A percentile compares a stretch with the other conserved stretches of the same genome.
These are phyloP conservation scores for Yarrowia sp. DNA, from an alignment of 805 yeast species.

Conservation along the genomic window DNA sequence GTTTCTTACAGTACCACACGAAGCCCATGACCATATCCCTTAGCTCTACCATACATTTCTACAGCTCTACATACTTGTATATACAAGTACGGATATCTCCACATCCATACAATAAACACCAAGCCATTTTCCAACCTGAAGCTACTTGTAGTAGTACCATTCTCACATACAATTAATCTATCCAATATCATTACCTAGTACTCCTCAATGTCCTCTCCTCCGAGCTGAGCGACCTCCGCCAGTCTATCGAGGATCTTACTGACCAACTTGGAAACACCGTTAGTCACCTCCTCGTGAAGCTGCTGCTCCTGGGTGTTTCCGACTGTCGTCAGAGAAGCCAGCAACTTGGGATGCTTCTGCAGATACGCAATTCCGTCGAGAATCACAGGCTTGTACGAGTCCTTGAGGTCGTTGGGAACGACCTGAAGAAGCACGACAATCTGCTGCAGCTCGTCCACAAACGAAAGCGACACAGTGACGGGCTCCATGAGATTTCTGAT, in stretches of 20 bases:
- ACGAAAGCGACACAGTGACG: conserved; percentile 49
- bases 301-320: conserved; percentile 64
- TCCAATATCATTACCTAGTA: background rate
- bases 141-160: too few species aligned
- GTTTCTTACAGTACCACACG: too few species aligned
- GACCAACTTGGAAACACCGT: conserved; percentile 3
- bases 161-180: too few species aligned
- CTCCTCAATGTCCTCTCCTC: conserved; percentile 9
- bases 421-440: conserved; percentile 62
- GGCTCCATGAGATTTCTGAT: conserved; percentile 64
- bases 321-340: conserved; percentile 65
- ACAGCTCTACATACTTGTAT: too few species aligned
- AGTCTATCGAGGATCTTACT: conserved; percentile 11
- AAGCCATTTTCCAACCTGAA: too few species aligned
- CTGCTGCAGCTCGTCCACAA: conserved; percentile 65
- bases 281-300: conserved; percentile 46
- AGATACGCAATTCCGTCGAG: conserved; percentile 64
- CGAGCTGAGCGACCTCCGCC: background rate
- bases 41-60: too few species aligned
- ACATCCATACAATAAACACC: too few species aligned
- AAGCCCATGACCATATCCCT: too few species aligned
- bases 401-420: conserved; percentile 35
- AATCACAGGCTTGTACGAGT: conserved; percentile 41
- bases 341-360: conserved; percentile 80
- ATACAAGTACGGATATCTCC: too few species aligned